Base-by-base conservation (phyloP, 305 asterid genomes). In the Fraxinus latifolia region DNA sequence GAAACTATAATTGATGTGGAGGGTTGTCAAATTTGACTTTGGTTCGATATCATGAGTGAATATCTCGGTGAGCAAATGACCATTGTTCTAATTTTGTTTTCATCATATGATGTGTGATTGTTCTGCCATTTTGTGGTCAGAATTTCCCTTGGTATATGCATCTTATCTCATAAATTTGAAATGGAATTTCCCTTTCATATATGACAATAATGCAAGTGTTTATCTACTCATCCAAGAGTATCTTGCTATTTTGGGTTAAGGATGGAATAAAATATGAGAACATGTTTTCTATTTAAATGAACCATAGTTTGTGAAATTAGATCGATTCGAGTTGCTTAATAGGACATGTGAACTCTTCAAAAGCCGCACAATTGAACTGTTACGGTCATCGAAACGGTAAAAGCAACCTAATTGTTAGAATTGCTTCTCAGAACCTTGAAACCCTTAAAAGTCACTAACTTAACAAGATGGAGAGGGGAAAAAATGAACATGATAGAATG, bases 91-190 rank as follows among this genome's bases (percentile, higher is more conserved):
- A 5, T 65, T 7, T 33, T 71, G 71, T 34, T 39, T 34, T 1
- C 53, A 80, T 5, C 39, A 67, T 14, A 78, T 60, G 78, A 79
- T 17, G 77, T 83, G 62, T 15, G 81, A 42, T 74, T 75, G 60
- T 74, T 79, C 42, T 75, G n/a, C 81, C 23, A 82, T 80, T 53
- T 78, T 77, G 37, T 33, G 67, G 68, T 65, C 72, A 65, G 33
- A 25, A 53, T 23, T 34, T 53, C 70, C 76, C 9, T 78, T 77
- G 14, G 8, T 29, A 53, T 37, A 50, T 62, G 76, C 58, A 62
- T 70, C 62, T 71, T 72, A 50, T 70, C 68, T 29, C 79, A 82
- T 50, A 21, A 77, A 53, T 53, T 3, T 21, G 17, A 34, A 15
- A 14, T 50, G 21, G 21, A 15, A 50, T 50, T 50, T 50, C 21